phyloP scores from a whole-genome alignment of 768 basidiomycete genomes.

The Punctularia strigosozonata region DNA sequence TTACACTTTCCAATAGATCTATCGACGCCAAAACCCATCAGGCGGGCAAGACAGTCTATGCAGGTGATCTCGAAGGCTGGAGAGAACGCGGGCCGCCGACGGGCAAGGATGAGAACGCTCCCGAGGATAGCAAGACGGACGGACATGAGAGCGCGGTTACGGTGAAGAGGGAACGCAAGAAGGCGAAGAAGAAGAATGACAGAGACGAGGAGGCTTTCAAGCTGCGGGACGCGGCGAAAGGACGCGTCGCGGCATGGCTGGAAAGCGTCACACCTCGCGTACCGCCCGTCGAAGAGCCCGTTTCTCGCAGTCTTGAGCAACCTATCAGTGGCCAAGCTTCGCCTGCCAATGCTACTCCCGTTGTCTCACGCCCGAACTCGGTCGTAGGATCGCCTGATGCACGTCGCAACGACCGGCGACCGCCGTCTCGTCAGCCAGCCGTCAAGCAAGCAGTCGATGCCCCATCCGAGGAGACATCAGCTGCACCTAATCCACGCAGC shows the following conservation, averaged over 20 bases:
- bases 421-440: no score
- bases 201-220: slow-evolving; percentile 26
- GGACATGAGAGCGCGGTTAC: slow-evolving; percentile 15
- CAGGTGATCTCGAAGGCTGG: slow-evolving; percentile 9
- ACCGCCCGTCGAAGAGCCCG: slow-evolving; percentile 25
- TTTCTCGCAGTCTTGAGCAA: slow-evolving; percentile 8
- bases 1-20: slow-evolving; percentile 24
- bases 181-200: slow-evolving; percentile 9
- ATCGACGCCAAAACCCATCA: neutral
- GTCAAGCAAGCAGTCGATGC: neutral
- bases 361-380: neutral
- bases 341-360: neutral
- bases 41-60: slow-evolving; percentile 3
- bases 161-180: slow-evolving; percentile 16
- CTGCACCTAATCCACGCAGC: slow-evolving; percentile 57
- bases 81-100: slow-evolving; percentile 9
- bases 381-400: neutral
- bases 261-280: slow-evolving; percentile 49
- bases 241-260: slow-evolving; percentile 70
- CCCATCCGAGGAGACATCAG: slow-evolving; percentile 15
- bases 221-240: slow-evolving; percentile 41
- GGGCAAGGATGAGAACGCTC: slow-evolving; percentile 9
- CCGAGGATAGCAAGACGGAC: slow-evolving; percentile 12
- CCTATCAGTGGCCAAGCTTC: no score
- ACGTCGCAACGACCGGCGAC: no score